Evolutionary conservation across 768 basidiomycete genomes (phyloP).

Genomic region (Pleurotus eryngii): DNA sequence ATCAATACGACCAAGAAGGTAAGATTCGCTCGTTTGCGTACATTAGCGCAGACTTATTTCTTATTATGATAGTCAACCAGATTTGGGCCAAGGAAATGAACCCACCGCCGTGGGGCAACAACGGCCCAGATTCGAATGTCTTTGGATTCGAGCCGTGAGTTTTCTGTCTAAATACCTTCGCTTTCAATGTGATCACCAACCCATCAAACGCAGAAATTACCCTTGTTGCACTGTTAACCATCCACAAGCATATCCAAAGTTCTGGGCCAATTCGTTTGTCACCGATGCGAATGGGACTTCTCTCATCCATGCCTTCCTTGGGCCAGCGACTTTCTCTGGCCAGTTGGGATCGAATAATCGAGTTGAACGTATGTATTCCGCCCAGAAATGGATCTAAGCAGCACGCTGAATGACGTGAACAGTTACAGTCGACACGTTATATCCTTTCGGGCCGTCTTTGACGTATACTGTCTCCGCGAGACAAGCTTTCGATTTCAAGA

Average conservation of each 20-base stretch:
- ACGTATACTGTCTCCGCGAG: constrained; percentile 31
- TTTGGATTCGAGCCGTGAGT: constrained; percentile 41
- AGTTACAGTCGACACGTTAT: constrained; percentile 36
- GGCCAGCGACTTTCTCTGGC: constrained; percentile 34
- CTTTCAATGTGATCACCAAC: background rate
- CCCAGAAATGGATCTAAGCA: too few species aligned
- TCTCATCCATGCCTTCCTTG: constrained; percentile 35
- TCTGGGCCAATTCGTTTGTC: constrained; percentile 40
- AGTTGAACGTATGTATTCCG: constrained; percentile 23
- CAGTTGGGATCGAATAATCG: constrained; percentile 27
- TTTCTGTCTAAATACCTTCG: background rate
- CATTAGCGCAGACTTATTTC: background rate
- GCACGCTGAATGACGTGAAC: background rate
- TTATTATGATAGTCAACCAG: constrained; percentile 30
- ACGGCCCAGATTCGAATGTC: constrained; percentile 36
- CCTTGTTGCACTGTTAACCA: constrained; percentile 44
- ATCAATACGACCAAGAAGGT: constrained; percentile 44
- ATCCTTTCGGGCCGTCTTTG: constrained; percentile 36
- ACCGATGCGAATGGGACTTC: constrained; percentile 24
- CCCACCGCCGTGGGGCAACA: constrained; percentile 34
- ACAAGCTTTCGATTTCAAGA: constrained; percentile 30
- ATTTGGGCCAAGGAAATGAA: constrained; percentile 39
- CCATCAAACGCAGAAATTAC: constrained; percentile 27
- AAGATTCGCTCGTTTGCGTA: background rate
- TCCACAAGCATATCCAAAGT: constrained; percentile 37